Evolutionary conservation across 345 rosid species (phyloP).

Genomic region (Melaleuca alternifolia): DNA sequence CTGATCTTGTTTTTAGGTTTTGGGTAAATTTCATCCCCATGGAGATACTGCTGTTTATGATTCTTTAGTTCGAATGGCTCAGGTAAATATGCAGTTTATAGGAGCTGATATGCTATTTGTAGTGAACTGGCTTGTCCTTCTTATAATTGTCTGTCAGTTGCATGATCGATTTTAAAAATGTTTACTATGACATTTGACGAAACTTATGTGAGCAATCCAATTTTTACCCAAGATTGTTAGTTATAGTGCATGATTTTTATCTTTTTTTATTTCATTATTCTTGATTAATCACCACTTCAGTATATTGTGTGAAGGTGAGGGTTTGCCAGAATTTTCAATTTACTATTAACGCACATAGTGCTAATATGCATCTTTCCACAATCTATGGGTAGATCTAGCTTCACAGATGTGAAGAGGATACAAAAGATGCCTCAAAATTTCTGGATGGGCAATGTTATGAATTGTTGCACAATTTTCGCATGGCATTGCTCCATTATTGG

Average conservation of each 20-base stretch:
- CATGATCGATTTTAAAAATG: not conserved
- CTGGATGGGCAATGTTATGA: not conserved
- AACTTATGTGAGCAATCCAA: not conserved
- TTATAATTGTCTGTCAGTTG: not conserved
- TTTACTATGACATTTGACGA: not conserved
- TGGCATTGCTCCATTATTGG: not conserved
- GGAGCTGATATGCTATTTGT: not conserved
- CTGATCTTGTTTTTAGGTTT: slow-evolving; percentile 35
- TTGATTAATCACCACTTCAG: not conserved
- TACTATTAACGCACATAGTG: not conserved
- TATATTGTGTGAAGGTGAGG: not conserved
- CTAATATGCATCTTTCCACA: not conserved
- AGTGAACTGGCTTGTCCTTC: not conserved
- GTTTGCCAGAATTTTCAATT: not conserved
- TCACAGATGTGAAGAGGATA: not conserved
- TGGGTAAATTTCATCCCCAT: slow-evolving; percentile 96
- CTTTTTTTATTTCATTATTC: not conserved
- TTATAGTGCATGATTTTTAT: not conserved
- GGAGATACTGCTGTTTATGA: slow-evolving; percentile 95
- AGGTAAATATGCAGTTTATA: slow-evolving; percentile 33
- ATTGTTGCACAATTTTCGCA: not conserved
- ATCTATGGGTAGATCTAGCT: not conserved
- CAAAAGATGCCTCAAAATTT: not conserved
- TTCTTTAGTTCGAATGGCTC: slow-evolving; percentile 95
- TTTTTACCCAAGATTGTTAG: not conserved